These are phyloP conservation scores for Beauveria varroae DNA, from an alignment of 2,329 filamentous ascomycete species.

Conservation along the genomic window DNA sequence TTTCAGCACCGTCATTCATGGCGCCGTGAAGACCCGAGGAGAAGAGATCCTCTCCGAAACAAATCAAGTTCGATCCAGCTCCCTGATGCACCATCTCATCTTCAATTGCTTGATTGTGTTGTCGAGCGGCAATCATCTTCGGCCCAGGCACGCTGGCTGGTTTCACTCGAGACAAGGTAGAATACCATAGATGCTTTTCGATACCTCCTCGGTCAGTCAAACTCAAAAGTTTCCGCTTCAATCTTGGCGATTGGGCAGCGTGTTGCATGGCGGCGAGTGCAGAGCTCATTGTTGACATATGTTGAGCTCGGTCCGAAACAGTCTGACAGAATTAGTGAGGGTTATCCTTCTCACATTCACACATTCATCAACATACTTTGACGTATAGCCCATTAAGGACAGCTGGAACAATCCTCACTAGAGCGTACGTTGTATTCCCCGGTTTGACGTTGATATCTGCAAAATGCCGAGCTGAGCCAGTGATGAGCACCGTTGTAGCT, in stretches of 20 bases:
- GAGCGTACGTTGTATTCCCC: slow-evolving; percentile 15
- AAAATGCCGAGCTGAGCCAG: slow-evolving; percentile 18
- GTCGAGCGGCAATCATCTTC: neutral
- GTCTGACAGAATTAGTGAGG: slow-evolving; percentile 13
- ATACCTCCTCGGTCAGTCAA: slow-evolving; percentile 1
- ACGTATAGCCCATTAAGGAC: slow-evolving; percentile 30
- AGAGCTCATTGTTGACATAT: slow-evolving; percentile 22
- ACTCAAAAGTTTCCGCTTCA: slow-evolving; percentile 23
- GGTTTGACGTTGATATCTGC: slow-evolving; percentile 17
- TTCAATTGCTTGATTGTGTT: too few relatives aligned
- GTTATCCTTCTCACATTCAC: too few relatives aligned
- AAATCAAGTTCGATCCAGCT: neutral
- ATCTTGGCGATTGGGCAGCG: slow-evolving; percentile 25
- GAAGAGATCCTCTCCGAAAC: neutral
- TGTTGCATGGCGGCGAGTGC: slow-evolving; percentile 25
- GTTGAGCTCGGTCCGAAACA: slow-evolving; percentile 19
- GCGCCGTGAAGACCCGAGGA: neutral
- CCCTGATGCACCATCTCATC: neutral
- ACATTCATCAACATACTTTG: slow-evolving; percentile 18
- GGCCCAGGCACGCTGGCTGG: neutral
- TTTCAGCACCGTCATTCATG: neutral
- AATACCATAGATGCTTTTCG: neutral
- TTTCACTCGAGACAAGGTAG: neutral
- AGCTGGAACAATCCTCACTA: slow-evolving; percentile 25
- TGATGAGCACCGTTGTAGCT: slow-evolving; percentile 20